Conservation (phyloP, 225 moss, liverwort and hornwort genomes). For the Antitrichia curtipendula region DNA sequence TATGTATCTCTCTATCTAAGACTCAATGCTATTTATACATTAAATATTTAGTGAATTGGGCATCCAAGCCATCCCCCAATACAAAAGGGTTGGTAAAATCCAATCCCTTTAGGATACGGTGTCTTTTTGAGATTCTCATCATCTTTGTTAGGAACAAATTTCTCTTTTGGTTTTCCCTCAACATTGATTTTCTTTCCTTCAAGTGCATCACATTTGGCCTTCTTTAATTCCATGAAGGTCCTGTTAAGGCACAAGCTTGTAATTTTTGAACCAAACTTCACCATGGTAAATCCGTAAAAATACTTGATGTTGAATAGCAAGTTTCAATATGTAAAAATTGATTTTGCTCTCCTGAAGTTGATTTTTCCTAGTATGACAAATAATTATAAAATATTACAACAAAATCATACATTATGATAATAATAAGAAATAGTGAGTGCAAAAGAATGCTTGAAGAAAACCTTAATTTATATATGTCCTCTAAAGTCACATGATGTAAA, state of each 20-base stretch:
- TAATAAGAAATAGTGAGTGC: neutral
- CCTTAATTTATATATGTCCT: neutral
- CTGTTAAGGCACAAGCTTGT: neutral
- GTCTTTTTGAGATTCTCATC: neutral
- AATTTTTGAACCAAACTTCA: neutral
- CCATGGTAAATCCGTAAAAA: neutral
- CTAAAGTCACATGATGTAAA: neutral
- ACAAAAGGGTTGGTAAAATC: neutral
- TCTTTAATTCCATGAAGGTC: neutral
- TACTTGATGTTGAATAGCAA: no score
- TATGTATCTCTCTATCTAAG: neutral
- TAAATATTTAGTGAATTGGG: neutral
- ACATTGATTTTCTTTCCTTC: neutral
- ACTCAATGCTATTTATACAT: neutral
- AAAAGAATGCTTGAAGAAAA: no score
- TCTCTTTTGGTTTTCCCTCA: neutral
- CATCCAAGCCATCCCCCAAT: neutral
- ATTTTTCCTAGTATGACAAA: neutral
- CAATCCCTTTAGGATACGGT: neutral
- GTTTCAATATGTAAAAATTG: neutral
- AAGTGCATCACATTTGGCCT: neutral
- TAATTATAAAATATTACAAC: neutral
- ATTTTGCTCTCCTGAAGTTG: rapidly evolving
- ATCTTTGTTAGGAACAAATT: neutral
- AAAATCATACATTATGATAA: neutral